phyloP scores from a whole-genome alignment of 2,329 filamentous ascomycete species.

The Tolypocladium album region DNA sequence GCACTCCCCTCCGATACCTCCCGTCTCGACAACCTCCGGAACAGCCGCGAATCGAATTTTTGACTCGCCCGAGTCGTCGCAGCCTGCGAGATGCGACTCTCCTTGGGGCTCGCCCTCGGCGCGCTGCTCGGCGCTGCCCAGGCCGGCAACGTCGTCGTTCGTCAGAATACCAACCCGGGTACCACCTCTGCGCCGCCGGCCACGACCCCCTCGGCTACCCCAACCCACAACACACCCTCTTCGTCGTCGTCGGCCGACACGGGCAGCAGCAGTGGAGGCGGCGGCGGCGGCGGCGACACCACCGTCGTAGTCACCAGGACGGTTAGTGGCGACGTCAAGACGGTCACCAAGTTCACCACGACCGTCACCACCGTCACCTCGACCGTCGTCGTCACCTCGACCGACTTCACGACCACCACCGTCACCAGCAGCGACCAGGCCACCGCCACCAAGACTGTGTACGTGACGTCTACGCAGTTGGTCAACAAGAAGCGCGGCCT shows the following conservation, averaged over 20 bases:
- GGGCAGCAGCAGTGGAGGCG: background rate
- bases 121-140: slow-evolving; percentile 9
- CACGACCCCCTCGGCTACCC: background rate
- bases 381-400: slow-evolving; percentile 23
- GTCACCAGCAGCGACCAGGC: slow-evolving; percentile 22
- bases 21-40: background rate
- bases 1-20: background rate
- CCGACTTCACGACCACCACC: slow-evolving; percentile 23
- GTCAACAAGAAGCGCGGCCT: slow-evolving; percentile 22
- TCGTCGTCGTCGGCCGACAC: background rate
- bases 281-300: slow-evolving; percentile 2
- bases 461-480: slow-evolving; percentile 20
- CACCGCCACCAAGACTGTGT: slow-evolving; percentile 24
- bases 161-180: slow-evolving; percentile 1
- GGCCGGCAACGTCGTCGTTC: slow-evolving; percentile 5
- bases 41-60: background rate
- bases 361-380: slow-evolving; percentile 16
- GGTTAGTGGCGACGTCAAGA: slow-evolving; percentile 14
- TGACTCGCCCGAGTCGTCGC: background rate
- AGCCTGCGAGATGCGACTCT: slow-evolving; percentile 9
- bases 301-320: slow-evolving; percentile 20
- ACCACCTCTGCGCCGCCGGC: background rate
- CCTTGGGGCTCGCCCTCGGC: slow-evolving; percentile 11
- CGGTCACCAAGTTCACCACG: slow-evolving; percentile 18
- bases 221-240: background rate